Evolutionary conservation across 2,329 filamentous ascomycete species (phyloP).

Genomic region (Arthroderma uncinatum): DNA sequence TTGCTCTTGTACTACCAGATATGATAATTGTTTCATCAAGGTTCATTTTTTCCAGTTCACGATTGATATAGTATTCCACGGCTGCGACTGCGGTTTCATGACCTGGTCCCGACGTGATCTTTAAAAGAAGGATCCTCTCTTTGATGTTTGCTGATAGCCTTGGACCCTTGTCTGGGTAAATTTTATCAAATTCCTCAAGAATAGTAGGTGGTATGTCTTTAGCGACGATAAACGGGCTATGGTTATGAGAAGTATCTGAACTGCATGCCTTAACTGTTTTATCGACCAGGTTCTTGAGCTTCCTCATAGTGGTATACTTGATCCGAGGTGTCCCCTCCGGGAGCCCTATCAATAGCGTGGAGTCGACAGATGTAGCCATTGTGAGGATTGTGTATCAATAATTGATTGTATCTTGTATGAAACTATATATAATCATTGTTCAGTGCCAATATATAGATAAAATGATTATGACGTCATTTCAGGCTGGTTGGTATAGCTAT

Average conservation of each 20-base stretch:
- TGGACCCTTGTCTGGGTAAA: not conserved
- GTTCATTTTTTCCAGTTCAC: not conserved
- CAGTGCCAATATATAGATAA: no score
- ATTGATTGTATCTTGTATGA: no score
- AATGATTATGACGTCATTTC: no score
- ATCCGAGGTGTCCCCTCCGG: not conserved
- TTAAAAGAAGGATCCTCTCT: not conserved
- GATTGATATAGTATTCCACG: not conserved
- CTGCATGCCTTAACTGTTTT: not conserved
- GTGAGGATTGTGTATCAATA: no score
- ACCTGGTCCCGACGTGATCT: not conserved
- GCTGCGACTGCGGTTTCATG: not conserved
- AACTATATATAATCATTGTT: no score
- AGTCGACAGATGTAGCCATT: no score
- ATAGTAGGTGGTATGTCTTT: not conserved
- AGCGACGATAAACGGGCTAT: not conserved
- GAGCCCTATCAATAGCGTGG: not conserved
- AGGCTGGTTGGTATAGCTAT: no score
- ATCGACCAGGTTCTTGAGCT: not conserved
- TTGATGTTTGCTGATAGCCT: not conserved
- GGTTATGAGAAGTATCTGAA: not conserved
- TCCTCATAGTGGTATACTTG: not conserved
- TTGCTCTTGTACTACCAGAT: not conserved
- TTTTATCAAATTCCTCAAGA: not conserved
- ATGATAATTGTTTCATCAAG: not conserved